Evolutionary conservation across 148 eudicot species (phyloP), one percentile per base, ranked within the genome.

Genomic region (Vaccinium darrowii): DNA sequence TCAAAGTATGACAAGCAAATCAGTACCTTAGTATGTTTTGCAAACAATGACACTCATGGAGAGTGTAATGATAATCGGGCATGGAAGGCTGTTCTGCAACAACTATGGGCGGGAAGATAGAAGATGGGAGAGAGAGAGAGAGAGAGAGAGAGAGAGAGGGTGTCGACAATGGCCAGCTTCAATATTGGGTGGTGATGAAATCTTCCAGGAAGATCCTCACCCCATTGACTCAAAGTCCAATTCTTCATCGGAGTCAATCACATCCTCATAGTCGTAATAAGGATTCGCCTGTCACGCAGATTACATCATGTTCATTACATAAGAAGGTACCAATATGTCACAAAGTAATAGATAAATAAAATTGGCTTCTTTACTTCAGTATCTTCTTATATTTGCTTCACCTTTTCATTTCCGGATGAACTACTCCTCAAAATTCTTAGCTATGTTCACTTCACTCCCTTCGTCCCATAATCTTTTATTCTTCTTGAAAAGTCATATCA

Each of bases 241-340:
- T 86, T 95, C 98, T 89, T 95, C 99, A 78, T 95, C 98, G 2
- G 99, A 97, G 86, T 97, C 98, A 4, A 97, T 87, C 80, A 89
- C 93, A 58, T 92, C 93, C 87, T 93, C 94, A 56, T 82, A 8
- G n/a, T n/a, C n/a, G n/a, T n/a, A n/a, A n/a, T n/a, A n/a, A n/a
- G n/a, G n/a, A n/a, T n/a, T n/a, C n/a, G n/a, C n/a, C n/a, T n/a
- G n/a, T n/a, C n/a, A n/a, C n/a, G n/a, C n/a, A n/a, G n/a, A n/a
- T n/a, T n/a, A 67, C 16, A 77, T 18, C 75, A 83, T 8, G 23
- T 50, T 69, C n/a, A 12, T 25, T 58, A 79, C n/a, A 67, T 2
- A 33, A 0, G 4, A 33, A 67, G 6, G n/a, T 14, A 33, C 43
- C 33, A 5, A 65, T 65, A 65, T 23, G 36, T 33, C 1, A 1